Evolutionary conservation across 2,329 filamentous ascomycete genomes (phyloP).

Genomic region (Penicillium sp.): DNA sequence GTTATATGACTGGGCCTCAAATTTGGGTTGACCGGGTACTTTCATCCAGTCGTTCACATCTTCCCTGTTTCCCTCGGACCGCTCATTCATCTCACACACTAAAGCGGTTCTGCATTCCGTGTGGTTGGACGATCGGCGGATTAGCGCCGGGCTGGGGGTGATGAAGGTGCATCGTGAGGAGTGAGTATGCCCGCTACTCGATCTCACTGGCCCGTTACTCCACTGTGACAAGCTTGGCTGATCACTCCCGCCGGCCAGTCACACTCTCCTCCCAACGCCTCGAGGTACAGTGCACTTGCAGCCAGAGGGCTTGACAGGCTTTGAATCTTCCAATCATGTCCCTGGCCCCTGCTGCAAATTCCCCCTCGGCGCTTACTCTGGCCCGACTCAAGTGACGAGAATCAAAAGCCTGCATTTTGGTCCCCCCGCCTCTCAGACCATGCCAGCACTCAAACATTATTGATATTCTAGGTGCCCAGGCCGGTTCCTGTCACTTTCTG

Average conservation of each 20-base stretch:
- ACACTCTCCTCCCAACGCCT: slow-evolving; percentile 13
- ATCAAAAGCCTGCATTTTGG: slow-evolving; percentile 22
- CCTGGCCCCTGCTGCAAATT: slow-evolving; percentile 9
- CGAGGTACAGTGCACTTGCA: slow-evolving; percentile 19
- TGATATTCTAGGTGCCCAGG: slow-evolving; percentile 33
- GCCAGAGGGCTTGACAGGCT: slow-evolving; percentile 10
- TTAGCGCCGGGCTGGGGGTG: slow-evolving; percentile 32
- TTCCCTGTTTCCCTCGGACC: slow-evolving; percentile 4
- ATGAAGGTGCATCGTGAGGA: slow-evolving; percentile 23
- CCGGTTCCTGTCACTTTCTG: slow-evolving; percentile 11
- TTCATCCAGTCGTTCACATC: slow-evolving; percentile 1
- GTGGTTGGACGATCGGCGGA: slow-evolving; percentile 34
- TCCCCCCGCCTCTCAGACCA: slow-evolving; percentile 23
- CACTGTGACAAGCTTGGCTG: slow-evolving; percentile 38
- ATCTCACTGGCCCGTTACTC: slow-evolving; percentile 25
- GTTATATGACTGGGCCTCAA: slow-evolving; percentile 6
- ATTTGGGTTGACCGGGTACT: slow-evolving; percentile 6
- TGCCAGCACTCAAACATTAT: slow-evolving; percentile 22
- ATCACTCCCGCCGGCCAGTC: slow-evolving; percentile 29
- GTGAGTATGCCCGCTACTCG: slow-evolving; percentile 5
- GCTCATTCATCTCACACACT: slow-evolving; percentile 3
- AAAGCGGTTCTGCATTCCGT: slow-evolving; percentile 30
- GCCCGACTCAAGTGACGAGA: slow-evolving; percentile 23
- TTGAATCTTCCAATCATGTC: slow-evolving; percentile 19
- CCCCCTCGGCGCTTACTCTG: slow-evolving; percentile 34